A percentile compares a stretch with the other conserved stretches of the same genome.
Evolutionary conservation across 352 stramenopile genomes (phyloP).

Genomic region (Globisporangium viniferum): DNA sequence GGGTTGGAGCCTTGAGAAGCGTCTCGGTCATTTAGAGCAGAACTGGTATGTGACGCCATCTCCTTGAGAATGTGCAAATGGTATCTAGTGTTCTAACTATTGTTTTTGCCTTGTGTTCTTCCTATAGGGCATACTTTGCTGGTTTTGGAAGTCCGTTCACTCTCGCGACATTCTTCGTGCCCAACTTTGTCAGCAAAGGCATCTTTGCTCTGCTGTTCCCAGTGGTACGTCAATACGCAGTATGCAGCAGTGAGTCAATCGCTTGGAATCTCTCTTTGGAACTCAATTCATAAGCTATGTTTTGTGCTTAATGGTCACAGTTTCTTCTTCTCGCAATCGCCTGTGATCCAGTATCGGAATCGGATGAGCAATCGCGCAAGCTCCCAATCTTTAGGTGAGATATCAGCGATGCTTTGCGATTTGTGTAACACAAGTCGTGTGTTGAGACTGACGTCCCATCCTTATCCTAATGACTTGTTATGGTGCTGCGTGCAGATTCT

Average conservation of each 20-base stretch:
- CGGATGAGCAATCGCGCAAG: conserved; percentile 40
- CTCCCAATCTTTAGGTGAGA: conserved; percentile 74
- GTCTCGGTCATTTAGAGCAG: conserved; percentile 73
- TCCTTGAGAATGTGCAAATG: background rate
- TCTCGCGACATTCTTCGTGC: conserved; percentile 85
- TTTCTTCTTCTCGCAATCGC: conserved; percentile 83
- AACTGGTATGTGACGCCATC: conserved; percentile 49
- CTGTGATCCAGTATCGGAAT: conserved; percentile 65
- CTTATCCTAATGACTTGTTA: too few species aligned
- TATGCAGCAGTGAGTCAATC: background rate
- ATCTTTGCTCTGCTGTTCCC: conserved; percentile 87
- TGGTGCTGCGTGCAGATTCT: conserved; percentile 42
- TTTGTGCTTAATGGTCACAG: conserved; percentile 21
- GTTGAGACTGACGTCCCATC: too few species aligned
- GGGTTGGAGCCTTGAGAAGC: conserved; percentile 82
- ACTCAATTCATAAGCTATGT: background rate
- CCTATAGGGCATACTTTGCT: conserved; percentile 73
- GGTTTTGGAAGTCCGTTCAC: conserved; percentile 86
- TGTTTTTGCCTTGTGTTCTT: too few species aligned
- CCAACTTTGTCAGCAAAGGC: conserved; percentile 89
- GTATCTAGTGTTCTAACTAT: background rate
- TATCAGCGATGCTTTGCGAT: background rate
- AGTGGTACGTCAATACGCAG: conserved; percentile 39
- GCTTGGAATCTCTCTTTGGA: background rate
- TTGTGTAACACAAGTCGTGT: too few species aligned